phyloP scores from a whole-genome alignment of 2,329 filamentous ascomycete genomes.

The Chrysosporium queenslandicum region DNA sequence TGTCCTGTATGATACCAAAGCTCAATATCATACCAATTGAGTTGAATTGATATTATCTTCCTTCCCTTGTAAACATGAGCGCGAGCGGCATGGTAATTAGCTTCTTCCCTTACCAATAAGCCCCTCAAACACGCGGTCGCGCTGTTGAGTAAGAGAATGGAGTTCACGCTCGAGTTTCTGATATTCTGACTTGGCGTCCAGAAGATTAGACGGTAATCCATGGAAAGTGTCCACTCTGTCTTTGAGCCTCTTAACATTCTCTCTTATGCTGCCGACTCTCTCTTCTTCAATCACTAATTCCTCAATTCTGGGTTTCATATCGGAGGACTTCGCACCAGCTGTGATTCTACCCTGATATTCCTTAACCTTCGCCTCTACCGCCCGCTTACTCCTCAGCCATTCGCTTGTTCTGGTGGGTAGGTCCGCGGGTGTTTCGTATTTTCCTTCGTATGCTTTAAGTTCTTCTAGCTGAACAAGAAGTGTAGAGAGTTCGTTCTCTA shows the following conservation, averaged over 20 bases:
- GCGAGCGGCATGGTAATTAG: background rate
- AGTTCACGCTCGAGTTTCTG: slow-evolving; percentile 58
- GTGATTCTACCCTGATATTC: slow-evolving; percentile 53
- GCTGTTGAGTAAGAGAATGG: slow-evolving; percentile 47
- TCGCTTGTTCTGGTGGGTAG: slow-evolving; percentile 64
- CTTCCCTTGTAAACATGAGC: too few relatives aligned
- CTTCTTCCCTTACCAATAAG: slow-evolving; percentile 44
- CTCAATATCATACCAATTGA: slow-evolving; percentile 1
- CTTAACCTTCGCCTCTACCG: slow-evolving; percentile 54
- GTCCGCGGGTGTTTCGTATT: slow-evolving; percentile 47
- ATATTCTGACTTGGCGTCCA: slow-evolving; percentile 59
- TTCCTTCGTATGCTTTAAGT: slow-evolving; percentile 26
- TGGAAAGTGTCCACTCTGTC: slow-evolving; percentile 58
- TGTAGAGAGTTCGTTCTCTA: slow-evolving; percentile 43
- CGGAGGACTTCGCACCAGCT: slow-evolving; percentile 29
- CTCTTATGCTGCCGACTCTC: slow-evolving; percentile 48
- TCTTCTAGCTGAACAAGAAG: slow-evolving; percentile 25
- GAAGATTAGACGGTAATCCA: slow-evolving; percentile 60
- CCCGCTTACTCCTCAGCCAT: slow-evolving; percentile 59
- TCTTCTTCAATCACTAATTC: slow-evolving; percentile 51
- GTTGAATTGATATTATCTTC: background rate
- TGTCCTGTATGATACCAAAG: slow-evolving; percentile 12
- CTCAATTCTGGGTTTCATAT: slow-evolving; percentile 31
- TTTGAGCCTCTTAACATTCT: slow-evolving; percentile 55
- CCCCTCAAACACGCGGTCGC: slow-evolving; percentile 66